These are phyloP conservation scores for Gossypium rotundifolium DNA, from an alignment of 345 rosid species.

Conservation along the genomic window DNA sequence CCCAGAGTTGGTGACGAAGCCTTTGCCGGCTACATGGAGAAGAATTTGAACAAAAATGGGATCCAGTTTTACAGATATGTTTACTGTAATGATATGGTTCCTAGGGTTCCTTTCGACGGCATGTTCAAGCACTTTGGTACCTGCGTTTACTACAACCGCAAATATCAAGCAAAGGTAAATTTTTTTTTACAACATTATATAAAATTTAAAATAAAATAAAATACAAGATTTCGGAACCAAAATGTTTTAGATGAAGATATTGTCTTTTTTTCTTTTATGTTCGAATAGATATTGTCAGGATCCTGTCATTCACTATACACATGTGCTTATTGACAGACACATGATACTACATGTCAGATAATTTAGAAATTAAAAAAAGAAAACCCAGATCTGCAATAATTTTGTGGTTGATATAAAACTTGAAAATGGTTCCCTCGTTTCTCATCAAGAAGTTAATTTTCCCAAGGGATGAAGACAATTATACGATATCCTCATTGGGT, in stretches of 20 bases:
- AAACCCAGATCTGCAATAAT: too few relatives aligned
- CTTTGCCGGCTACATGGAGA: conserved; percentile 52
- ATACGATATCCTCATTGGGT: too few relatives aligned
- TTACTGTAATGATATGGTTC: conserved; percentile 60
- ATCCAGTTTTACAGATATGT: conserved; percentile 52
- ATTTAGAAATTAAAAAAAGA: not conserved
- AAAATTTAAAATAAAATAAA: too few relatives aligned
- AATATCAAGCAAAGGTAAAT: conserved; percentile 34
- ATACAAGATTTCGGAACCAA: too few relatives aligned
- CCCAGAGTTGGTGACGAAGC: conserved; percentile 65
- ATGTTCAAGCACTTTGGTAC: conserved; percentile 81
- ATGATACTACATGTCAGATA: not conserved
- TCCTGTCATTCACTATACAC: not conserved
- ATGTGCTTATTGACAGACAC: not conserved
- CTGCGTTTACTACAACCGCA: conserved; percentile 43
- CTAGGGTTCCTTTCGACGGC: conserved; percentile 64
- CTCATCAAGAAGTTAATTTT: too few relatives aligned
- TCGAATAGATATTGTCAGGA: not conserved
- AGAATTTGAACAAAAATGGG: conserved; percentile 25
- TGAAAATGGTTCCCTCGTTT: too few relatives aligned
- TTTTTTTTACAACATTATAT: too few relatives aligned
- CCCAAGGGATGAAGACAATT: too few relatives aligned
- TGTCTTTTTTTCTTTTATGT: too few relatives aligned
- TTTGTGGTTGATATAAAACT: too few relatives aligned
- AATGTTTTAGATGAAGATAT: too few relatives aligned